Percentiles rank a stretch among this genome's conserved stretches.
Conservation (phyloP, 371 early-diverging fungal genomes). For the Syncephalis plumigaleata region DNA sequence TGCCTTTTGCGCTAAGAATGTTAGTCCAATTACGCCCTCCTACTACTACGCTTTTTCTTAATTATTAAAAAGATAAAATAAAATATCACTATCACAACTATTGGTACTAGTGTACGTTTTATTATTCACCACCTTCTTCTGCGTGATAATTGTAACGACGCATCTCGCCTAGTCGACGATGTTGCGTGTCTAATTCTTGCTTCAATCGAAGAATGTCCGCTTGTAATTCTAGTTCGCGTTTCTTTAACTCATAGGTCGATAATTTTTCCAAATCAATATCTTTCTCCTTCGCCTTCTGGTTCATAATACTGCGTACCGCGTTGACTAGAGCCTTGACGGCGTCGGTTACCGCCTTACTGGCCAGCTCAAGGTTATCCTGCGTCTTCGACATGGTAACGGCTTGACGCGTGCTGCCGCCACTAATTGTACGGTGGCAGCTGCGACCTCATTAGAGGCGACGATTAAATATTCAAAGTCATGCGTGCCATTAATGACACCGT, state of each 20-base stretch:
- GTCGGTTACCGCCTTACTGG: constrained; percentile 84
- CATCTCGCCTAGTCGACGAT: constrained; percentile 82
- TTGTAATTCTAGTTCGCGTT: constrained; percentile 94
- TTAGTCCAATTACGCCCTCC: no score
- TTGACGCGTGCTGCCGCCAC: constrained; percentile 94
- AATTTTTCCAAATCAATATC: constrained; percentile 54
- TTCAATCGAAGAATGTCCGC: constrained; percentile 89
- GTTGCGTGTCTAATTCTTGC: constrained; percentile 71
- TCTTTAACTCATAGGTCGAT: constrained; percentile 83
- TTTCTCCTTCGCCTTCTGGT: constrained; percentile 37
- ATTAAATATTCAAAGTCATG: constrained; percentile 84
- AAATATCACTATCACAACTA: no score
- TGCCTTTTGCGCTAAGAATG: no score
- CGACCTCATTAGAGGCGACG: constrained; percentile 89
- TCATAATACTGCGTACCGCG: constrained; percentile 76
- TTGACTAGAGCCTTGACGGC: constrained; percentile 83
- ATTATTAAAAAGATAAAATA: no score
- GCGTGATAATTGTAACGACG: constrained; percentile 57
- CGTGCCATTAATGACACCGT: constrained; percentile 84
- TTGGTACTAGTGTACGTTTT: no score
- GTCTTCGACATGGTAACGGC: constrained; percentile 76
- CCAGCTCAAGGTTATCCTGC: constrained; percentile 78
- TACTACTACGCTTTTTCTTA: no score
- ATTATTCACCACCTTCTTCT: constrained; percentile 10
- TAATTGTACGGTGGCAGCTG: constrained; percentile 91